A percentile compares a stretch with the other conserved stretches of the same genome.
These are phyloP conservation scores for Beverwykella pulmonaria DNA, from an alignment of 495 filamentous ascomycete genomes.

Conservation along the genomic window DNA sequence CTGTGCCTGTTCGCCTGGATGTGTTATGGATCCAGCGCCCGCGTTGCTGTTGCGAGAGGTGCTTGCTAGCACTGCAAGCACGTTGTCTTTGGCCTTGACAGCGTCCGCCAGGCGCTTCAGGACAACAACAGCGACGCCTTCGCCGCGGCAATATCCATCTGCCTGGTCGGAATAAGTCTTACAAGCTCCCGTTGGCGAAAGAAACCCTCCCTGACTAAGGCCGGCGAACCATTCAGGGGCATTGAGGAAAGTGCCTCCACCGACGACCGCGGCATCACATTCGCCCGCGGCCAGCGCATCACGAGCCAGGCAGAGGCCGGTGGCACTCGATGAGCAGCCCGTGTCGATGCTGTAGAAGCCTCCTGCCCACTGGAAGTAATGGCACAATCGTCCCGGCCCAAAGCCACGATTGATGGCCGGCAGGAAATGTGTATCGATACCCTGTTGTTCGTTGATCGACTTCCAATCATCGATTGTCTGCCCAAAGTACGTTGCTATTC, in stretches of 20 bases:
- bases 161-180: slow-evolving; percentile 47
- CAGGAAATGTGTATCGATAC: slow-evolving; percentile 41
- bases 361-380: slow-evolving; percentile 36
- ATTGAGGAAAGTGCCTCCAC: slow-evolving; percentile 46
- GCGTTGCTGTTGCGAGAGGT: slow-evolving; percentile 41
- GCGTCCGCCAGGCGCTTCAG: slow-evolving; percentile 39
- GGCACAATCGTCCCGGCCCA: slow-evolving; percentile 42
- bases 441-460: slow-evolving; percentile 34
- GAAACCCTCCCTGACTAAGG: slow-evolving; percentile 43
- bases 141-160: slow-evolving; percentile 48
- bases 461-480: slow-evolving; percentile 44
- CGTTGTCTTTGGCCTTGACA: slow-evolving; percentile 40
- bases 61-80: slow-evolving; percentile 38
- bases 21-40: slow-evolving; percentile 46
- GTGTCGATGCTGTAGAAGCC: slow-evolving; percentile 41
- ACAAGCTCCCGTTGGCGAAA: slow-evolving; percentile 46
- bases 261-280: slow-evolving; percentile 45
- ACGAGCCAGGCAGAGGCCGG: slow-evolving; percentile 43
- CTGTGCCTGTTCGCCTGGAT: slow-evolving; percentile 41
- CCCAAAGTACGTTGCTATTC: slow-evolving; percentile 47
- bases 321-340: slow-evolving; percentile 44
- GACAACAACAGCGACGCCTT: slow-evolving; percentile 43
- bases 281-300: slow-evolving; percentile 43
- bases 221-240: slow-evolving; percentile 42
- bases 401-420: slow-evolving; percentile 40